Conservation (phyloP, 306 rosid species). For the Medicago lupulina region DNA sequence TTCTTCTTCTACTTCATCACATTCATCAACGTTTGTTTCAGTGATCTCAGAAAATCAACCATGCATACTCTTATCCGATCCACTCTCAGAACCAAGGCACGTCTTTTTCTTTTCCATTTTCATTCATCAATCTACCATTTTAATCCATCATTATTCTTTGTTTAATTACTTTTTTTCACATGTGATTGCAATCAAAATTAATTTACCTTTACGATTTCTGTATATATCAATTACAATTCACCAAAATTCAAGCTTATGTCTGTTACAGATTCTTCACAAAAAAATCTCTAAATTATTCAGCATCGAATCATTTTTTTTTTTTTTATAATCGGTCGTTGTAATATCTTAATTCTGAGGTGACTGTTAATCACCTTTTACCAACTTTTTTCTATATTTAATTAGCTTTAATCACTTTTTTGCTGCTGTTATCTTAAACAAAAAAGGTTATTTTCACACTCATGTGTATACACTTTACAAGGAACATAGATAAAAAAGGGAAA, state of each 20-base stretch:
- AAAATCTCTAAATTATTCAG: too few species aligned
- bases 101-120: neutral
- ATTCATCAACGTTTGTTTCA: neutral
- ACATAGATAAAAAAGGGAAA: neutral
- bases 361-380: too few species aligned
- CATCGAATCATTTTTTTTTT: too few species aligned
- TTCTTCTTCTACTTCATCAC: too few species aligned
- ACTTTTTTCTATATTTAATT: neutral
- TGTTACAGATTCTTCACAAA: too few species aligned
- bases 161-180: too few species aligned
- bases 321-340: too few species aligned
- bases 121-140: neutral
- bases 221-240: neutral
- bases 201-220: constrained; percentile 2
- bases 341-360: too few species aligned
- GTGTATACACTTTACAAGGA: neutral
- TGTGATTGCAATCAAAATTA: neutral
- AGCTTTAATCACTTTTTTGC: constrained; percentile 10
- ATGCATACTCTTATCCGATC: constrained; percentile 45
- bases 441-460: neutral
- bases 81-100: constrained; percentile 42
- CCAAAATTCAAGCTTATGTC: neutral
- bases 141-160: neutral
- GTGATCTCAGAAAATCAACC: neutral
- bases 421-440: neutral